Percentiles rank a stretch among this genome's conserved stretches.
Evolutionary conservation across 331 rosid genomes (phyloP).

Genomic region (Phaseolus coccineus): DNA sequence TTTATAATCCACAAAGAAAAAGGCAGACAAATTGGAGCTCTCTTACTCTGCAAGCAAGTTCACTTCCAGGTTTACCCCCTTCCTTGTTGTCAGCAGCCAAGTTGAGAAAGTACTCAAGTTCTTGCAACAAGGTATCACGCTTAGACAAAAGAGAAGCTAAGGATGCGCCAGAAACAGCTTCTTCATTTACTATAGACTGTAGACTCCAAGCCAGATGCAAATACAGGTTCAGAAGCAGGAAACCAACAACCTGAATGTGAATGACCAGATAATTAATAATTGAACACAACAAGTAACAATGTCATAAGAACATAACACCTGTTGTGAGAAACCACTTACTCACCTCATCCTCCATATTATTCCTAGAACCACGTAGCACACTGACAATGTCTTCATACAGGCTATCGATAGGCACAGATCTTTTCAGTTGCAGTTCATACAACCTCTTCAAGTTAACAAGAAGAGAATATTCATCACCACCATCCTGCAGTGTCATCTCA

Average conservation of each 20-base stretch:
- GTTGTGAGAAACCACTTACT: constrained; percentile 46
- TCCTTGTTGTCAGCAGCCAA: constrained; percentile 59
- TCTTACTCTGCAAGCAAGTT: constrained; percentile 80
- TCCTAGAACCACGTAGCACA: constrained; percentile 69
- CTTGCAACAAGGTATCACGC: constrained; percentile 71
- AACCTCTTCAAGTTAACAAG: constrained; percentile 92
- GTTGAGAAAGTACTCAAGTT: constrained; percentile 70
- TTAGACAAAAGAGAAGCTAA: constrained; percentile 63
- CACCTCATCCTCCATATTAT: constrained; percentile 84
- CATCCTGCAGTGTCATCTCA: constrained; percentile 71
- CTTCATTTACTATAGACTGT: constrained; percentile 59
- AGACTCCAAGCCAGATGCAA: constrained; percentile 78
- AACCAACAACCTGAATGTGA: constrained; percentile 74
- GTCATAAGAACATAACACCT: constrained; percentile 28
- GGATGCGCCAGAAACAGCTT: constrained; percentile 67
- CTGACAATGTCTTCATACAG: constrained; percentile 71
- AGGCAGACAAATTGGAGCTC: constrained; percentile 41
- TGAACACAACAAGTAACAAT: constrained; percentile 29
- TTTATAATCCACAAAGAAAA: constrained; percentile 33
- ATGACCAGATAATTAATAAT: constrained; percentile 43
- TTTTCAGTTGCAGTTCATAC: constrained; percentile 85
- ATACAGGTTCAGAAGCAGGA: constrained; percentile 82
- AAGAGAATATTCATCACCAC: constrained; percentile 95
- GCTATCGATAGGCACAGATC: constrained; percentile 66
- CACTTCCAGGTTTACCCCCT: constrained; percentile 62